Percentiles rank a stretch among this genome's conserved stretches.
phyloP scores from a whole-genome alignment of 2,329 filamentous ascomycete species.

The Cladobotryum mycophilum region DNA sequence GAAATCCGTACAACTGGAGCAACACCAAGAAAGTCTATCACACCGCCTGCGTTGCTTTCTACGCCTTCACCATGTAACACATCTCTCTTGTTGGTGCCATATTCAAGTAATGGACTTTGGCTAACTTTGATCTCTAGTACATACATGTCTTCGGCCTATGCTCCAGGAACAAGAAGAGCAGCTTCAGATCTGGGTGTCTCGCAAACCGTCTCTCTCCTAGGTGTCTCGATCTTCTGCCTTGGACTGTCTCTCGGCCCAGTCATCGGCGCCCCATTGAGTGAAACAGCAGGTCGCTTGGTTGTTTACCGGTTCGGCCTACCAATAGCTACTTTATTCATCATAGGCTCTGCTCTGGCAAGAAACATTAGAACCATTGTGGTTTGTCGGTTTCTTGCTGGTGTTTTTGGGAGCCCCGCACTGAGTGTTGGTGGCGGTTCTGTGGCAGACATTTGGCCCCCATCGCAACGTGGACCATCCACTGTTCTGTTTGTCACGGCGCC shows the following conservation, averaged over 20 bases:
- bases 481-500: conserved; percentile 11
- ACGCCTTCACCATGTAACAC: conserved; percentile 8
- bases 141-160: conserved; percentile 10
- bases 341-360: conserved; percentile 55
- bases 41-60: conserved; percentile 2
- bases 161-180: conserved; percentile 4
- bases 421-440: conserved; percentile 71
- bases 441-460: conserved; percentile 41
- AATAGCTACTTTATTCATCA: conserved; percentile 59
- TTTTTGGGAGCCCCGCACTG: conserved; percentile 65
- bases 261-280: conserved; percentile 72
- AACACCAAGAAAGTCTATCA: conserved; percentile 1
- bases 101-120: neutral
- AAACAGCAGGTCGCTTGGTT: conserved; percentile 57
- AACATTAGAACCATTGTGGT: conserved; percentile 64
- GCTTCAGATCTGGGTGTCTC: conserved; percentile 13
- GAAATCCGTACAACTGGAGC: conserved; percentile 10
- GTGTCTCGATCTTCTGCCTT: conserved; percentile 64
- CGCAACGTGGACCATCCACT: conserved; percentile 4
- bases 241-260: conserved; percentile 68
- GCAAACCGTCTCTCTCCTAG: conserved; percentile 11
- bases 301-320: conserved; percentile 65
- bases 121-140: neutral
- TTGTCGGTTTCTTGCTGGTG: conserved; percentile 62
- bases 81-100: neutral